Percentiles rank a stretch among this genome's conserved stretches.
Evolutionary conservation across 768 basidiomycete species (phyloP).

Genomic region (Leccinum barrowsii): DNA sequence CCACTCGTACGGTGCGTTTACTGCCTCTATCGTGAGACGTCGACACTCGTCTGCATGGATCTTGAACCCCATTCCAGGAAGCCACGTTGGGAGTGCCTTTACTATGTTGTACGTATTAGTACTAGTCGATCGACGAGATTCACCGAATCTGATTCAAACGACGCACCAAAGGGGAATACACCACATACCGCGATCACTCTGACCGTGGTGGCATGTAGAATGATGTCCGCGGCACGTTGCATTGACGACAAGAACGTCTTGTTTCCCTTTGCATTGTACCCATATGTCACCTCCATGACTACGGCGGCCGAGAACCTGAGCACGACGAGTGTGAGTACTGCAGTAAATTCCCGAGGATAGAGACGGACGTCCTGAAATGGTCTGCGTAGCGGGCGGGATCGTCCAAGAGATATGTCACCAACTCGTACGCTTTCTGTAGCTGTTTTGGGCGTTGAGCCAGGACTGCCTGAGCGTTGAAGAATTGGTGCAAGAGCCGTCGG

Average conservation of each 20-base stretch:
- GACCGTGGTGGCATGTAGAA: not conserved
- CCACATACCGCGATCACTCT: slow-evolving; percentile 4
- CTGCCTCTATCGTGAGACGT: not conserved
- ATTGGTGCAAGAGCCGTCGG: slow-evolving; percentile 19
- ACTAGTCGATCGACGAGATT: not conserved
- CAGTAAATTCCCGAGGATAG: not conserved
- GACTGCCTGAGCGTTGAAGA: slow-evolving; percentile 11
- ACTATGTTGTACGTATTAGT: not conserved
- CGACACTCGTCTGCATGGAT: not conserved
- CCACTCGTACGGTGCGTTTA: not conserved
- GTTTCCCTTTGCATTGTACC: not conserved
- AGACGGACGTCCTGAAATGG: slow-evolving; percentile 12
- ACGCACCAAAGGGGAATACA: slow-evolving; percentile 16
- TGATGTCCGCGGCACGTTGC: not conserved
- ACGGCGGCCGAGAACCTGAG: not conserved
- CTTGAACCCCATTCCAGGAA: not conserved
- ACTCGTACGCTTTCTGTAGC: slow-evolving; percentile 8
- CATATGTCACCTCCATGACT: not conserved
- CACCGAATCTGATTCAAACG: not conserved
- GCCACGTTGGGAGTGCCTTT: not conserved
- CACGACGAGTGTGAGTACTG: not conserved
- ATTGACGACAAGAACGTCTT: slow-evolving; percentile 9
- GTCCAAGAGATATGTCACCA: slow-evolving; percentile 5
- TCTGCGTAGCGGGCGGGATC: slow-evolving; percentile 5
- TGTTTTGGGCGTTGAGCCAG: slow-evolving; percentile 16